A percentile compares a stretch with the other conserved stretches of the same genome.
Evolutionary conservation across 805 yeast genomes (phyloP).

Genomic region (Cyberlindnera xylosilytica): DNA sequence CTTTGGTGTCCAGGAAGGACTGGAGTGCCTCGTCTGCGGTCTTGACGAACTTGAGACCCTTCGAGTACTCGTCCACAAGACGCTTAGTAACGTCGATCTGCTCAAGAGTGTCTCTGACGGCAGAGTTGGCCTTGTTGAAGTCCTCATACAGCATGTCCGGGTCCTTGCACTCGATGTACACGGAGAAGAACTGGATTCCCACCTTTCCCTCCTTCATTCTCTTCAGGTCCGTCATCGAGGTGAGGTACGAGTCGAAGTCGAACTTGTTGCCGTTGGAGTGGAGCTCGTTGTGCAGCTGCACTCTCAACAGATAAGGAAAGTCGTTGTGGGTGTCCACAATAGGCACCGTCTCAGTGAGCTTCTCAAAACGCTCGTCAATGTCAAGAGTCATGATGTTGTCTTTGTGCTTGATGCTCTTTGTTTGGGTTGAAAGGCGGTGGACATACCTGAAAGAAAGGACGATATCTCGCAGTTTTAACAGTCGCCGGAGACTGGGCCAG

Average conservation of each 20-base stretch:
- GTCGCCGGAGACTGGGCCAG: too few species aligned
- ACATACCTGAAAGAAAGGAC: too few species aligned
- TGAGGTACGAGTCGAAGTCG: constrained; percentile 38
- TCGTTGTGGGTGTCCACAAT: constrained; percentile 49
- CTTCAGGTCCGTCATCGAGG: constrained; percentile 43
- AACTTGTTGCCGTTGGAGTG: constrained; percentile 31
- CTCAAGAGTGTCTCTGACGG: constrained; percentile 52
- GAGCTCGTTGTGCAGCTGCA: constrained; percentile 42
- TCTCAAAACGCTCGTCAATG: constrained; percentile 19
- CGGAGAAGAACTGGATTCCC: constrained; percentile 50
- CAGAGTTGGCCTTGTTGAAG: constrained; percentile 40
- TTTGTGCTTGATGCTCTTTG: too few species aligned
- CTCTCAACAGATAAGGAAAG: constrained; percentile 47
- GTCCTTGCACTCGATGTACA: constrained; percentile 41
- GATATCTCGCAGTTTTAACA: too few species aligned
- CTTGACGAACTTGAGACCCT: constrained; percentile 37
- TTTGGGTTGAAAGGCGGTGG: too few species aligned
- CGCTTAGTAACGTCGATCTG: constrained; percentile 50
- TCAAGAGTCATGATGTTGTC: constrained; percentile 2
- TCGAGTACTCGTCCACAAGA: constrained; percentile 39
- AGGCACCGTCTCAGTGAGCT: constrained; percentile 29
- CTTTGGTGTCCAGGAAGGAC: constrained; percentile 28
- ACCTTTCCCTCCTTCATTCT: constrained; percentile 41
- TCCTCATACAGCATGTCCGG: constrained; percentile 38
- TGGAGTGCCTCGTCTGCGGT: constrained; percentile 40